These are phyloP conservation scores for Chrysanthemum seticuspe DNA, from an alignment of 129 eudicot species.

Conservation along the genomic window DNA sequence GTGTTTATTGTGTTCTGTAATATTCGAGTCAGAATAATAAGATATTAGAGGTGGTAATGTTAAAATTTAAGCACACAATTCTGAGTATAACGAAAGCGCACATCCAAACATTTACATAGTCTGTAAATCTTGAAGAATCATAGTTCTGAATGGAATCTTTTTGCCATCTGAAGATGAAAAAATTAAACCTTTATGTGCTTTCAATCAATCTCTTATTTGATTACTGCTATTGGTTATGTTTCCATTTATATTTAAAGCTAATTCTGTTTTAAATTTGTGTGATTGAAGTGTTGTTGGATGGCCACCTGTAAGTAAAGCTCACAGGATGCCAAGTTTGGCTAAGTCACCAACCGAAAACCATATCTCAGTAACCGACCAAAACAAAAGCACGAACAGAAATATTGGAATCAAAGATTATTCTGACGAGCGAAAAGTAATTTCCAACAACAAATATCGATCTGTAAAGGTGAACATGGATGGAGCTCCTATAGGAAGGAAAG, in stretches of 20 bases:
- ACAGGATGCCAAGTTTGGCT: slow-evolving; percentile 77
- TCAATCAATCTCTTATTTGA: slow-evolving; percentile 9
- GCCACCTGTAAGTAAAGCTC: slow-evolving; percentile 89
- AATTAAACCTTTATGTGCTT: background rate
- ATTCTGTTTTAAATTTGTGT: slow-evolving; percentile 4
- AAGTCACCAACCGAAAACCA: slow-evolving; percentile 61
- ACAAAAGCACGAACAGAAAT: slow-evolving; percentile 37
- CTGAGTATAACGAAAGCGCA: background rate
- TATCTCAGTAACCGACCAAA: slow-evolving; percentile 43
- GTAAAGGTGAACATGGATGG: slow-evolving; percentile 98
- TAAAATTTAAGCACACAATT: background rate
- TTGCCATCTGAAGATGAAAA: background rate
- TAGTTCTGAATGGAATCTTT: background rate
- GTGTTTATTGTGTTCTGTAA: no score
- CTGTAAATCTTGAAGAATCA: slow-evolving; percentile 8
- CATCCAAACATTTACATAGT: background rate
- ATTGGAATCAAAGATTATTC: slow-evolving; percentile 32
- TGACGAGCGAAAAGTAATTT: slow-evolving; percentile 35
- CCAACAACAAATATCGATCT: slow-evolving; percentile 48
- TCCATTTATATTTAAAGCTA: slow-evolving; percentile 2
- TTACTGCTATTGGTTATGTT: background rate
- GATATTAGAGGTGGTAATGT: no score
- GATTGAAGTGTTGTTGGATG: slow-evolving; percentile 69
- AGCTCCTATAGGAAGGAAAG: slow-evolving; percentile 82
- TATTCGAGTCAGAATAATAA: no score